Base-by-base conservation (phyloP, 1,284 basidiomycete genomes). In the Thecaphora thlaspeos region DNA sequence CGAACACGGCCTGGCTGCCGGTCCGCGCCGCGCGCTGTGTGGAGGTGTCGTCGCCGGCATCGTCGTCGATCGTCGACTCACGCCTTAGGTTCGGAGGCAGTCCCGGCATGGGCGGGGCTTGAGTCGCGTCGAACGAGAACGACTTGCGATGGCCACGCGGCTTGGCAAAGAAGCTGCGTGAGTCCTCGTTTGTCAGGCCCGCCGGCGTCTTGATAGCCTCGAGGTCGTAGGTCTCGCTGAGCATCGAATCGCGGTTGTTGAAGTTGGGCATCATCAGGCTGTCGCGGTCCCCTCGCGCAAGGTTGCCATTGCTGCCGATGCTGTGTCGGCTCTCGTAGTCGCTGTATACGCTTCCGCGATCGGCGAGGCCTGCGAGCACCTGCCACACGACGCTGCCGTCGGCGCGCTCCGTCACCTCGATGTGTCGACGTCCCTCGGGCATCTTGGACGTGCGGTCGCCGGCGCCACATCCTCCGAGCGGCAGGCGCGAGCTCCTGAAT, bases 331-430 rank as follows among this genome's bases (percentile, higher is more conserved):
- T 40, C 8, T 50, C 42, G 26, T 57, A 58, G n/a, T 65, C 61
- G n/a, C 57, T 64, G 46, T 71, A 69, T 5, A 60, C 44, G 46
- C 68, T 70, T 7, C 47, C 49, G 15, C 70, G 49, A 23, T 67
- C 70, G 12, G 67, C 61, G 23, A 73, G 43, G 0, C 71, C 71
- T 1, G 71, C 71, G 37, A 73, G 68, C 18, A 73, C 70, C 43
- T 73, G 71, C 71, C 71, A 73, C 4, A 73, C 67, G 8, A 73
- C 64, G 32, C 61, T 66, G 1, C 71, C 71, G 41, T 73, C 71
- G 1, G 71, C 71, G 2, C 71, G 53, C 41, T 73, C 70, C 9
- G 71, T 73, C 15, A 73, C 70, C 39, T 73, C 71, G 43, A 73
- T 73, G 39, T 73, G 71, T 37, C 43, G 43, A 4, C 64, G 41